A percentile compares a stretch with the other conserved stretches of the same genome.
phyloP scores from a whole-genome alignment of 2,329 filamentous ascomycete species.

The Fusarium heterosporum region DNA sequence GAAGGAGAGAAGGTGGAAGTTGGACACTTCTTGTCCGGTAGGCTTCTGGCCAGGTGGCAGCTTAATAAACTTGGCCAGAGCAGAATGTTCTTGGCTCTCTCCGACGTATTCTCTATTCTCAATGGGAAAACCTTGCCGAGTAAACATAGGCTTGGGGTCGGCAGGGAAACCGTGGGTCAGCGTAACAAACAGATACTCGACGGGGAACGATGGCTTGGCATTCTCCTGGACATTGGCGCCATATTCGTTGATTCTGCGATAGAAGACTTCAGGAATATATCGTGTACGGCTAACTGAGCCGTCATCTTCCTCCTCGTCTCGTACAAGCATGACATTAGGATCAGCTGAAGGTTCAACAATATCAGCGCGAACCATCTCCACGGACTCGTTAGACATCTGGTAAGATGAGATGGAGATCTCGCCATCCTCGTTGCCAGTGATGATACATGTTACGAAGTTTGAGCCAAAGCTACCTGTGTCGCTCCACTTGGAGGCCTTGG shows the following conservation, averaged over 20 bases:
- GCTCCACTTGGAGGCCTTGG: slow-evolving; percentile 95
- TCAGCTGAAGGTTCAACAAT: slow-evolving; percentile 96
- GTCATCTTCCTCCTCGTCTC: slow-evolving; percentile 88
- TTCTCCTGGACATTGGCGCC: slow-evolving; percentile 97
- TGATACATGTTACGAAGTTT: slow-evolving; percentile 95
- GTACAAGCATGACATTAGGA: slow-evolving; percentile 92
- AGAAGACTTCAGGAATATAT: slow-evolving; percentile 98
- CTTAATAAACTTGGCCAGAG: slow-evolving; percentile 76
- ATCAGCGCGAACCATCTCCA: slow-evolving; percentile 96
- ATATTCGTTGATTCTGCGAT: slow-evolving; percentile 94
- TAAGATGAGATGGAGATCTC: slow-evolving; percentile 92
- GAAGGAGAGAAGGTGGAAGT: slow-evolving; percentile 95
- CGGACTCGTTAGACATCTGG: slow-evolving; percentile 93
- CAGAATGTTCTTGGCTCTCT: slow-evolving; percentile 81
- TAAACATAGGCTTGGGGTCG: slow-evolving; percentile 81
- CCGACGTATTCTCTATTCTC: slow-evolving; percentile 92
- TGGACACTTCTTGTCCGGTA: slow-evolving; percentile 77
- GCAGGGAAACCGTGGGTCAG: slow-evolving; percentile 96
- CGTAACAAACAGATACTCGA: slow-evolving; percentile 95
- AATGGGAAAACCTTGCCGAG: slow-evolving; percentile 80
- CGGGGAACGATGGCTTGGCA: slow-evolving; percentile 94
- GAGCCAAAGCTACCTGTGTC: slow-evolving; percentile 94
- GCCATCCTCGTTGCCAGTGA: slow-evolving; percentile 91
- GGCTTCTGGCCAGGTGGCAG: slow-evolving; percentile 69
- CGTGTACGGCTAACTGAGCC: slow-evolving; percentile 74